A percentile compares a stretch with the other conserved stretches of the same genome.
Evolutionary conservation across 1,284 basidiomycete species (phyloP).

Genomic region (Rhizoctonia solani): DNA sequence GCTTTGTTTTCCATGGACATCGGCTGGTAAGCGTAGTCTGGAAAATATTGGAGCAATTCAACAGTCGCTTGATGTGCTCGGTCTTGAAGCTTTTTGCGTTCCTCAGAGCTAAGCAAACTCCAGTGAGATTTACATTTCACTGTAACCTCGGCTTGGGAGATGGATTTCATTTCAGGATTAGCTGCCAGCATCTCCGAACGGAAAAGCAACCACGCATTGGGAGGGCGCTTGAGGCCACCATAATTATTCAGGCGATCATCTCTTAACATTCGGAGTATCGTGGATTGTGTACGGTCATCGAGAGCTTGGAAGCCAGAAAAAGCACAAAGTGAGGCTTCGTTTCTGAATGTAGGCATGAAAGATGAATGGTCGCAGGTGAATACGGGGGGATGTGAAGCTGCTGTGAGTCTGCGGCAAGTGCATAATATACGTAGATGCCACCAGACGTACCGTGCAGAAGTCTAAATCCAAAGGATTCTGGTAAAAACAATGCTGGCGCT

Average conservation of each 20-base stretch:
- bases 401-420: too few relatives aligned
- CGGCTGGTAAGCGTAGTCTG: not conserved
- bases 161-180: not conserved
- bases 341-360: not conserved
- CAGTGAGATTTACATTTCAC: not conserved
- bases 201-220: conserved; percentile 14
- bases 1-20: not conserved
- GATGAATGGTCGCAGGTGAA: too few relatives aligned
- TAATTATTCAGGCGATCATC: conserved; percentile 1
- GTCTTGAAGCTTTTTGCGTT: not conserved
- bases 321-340: not conserved
- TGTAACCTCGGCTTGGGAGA: conserved; percentile 5
- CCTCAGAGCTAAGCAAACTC: not conserved
- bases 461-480: too few relatives aligned
- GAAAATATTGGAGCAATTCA: not conserved
- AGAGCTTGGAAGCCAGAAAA: not conserved
- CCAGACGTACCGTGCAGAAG: too few relatives aligned
- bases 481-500: too few relatives aligned
- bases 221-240: conserved; percentile 14
- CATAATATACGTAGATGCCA: too few relatives aligned
- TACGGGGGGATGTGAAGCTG: too few relatives aligned
- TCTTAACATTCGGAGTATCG: not conserved
- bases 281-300: not conserved
- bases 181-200: conserved; percentile 5
- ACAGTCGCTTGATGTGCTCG: not conserved